These are phyloP conservation scores for Daldinia caldariorum DNA, from an alignment of 495 filamentous ascomycete species.

Conservation along the genomic window DNA sequence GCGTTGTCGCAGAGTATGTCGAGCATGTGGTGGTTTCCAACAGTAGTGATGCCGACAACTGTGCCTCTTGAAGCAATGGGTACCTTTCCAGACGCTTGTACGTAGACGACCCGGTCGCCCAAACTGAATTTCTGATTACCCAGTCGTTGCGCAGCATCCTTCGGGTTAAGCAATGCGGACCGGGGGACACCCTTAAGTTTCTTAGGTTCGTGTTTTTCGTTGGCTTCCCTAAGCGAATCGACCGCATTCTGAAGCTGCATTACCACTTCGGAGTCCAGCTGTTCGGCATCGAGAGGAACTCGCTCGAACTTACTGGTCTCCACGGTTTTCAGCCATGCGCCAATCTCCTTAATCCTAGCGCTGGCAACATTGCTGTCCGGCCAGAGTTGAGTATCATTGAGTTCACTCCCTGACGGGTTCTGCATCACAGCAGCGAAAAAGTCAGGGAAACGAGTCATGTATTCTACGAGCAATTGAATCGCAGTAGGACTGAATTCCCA, in stretches of 20 bases:
- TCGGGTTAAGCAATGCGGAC: constrained; percentile 85
- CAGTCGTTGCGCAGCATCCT: constrained; percentile 90
- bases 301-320: constrained; percentile 91
- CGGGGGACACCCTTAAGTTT: constrained; percentile 83
- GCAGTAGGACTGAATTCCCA: constrained; percentile 97
- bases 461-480: constrained; percentile 78
- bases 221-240: constrained; percentile 64
- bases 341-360: constrained; percentile 83
- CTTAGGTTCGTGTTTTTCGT: constrained; percentile 60
- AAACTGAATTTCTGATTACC: constrained; percentile 84
- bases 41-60: constrained; percentile 89
- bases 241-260: constrained; percentile 81
- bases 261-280: constrained; percentile 91
- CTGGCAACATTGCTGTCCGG: constrained; percentile 70
- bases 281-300: constrained; percentile 93
- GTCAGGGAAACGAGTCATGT: constrained; percentile 93
- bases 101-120: constrained; percentile 92
- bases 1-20: constrained; percentile 93
- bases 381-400: constrained; percentile 84
- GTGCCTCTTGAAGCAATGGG: constrained; percentile 93
- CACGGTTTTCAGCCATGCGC: constrained; percentile 87
- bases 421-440: constrained; percentile 88
- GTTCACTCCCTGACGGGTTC: constrained; percentile 61
- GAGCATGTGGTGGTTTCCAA: constrained; percentile 78
- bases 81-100: constrained; percentile 91